Evolutionary conservation across 371 early-diverging fungal species (phyloP).

Genomic region (Apophysomyces trapeziformis): DNA sequence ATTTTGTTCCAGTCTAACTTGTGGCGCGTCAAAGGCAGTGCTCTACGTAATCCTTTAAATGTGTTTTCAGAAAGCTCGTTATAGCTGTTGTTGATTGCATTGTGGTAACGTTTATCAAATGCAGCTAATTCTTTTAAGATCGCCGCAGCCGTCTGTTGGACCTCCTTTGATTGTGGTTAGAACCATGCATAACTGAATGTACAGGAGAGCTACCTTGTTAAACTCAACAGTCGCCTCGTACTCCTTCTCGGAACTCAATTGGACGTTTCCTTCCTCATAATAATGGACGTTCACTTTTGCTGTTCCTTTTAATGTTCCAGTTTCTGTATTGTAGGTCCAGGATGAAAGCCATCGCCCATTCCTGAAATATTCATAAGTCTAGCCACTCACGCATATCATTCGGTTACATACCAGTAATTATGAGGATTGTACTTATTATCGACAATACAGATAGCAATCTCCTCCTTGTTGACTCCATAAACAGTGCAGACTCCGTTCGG

Average conservation of each 20-base stretch:
- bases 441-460: constrained; percentile 74
- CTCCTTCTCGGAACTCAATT: constrained; percentile 80
- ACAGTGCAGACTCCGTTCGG: constrained; percentile 76
- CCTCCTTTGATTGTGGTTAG: constrained; percentile 40
- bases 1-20: constrained; percentile 94
- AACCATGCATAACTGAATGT: not conserved
- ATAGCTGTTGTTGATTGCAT: constrained; percentile 82
- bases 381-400: not conserved
- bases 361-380: constrained; percentile 41
- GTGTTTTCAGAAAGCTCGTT: constrained; percentile 80
- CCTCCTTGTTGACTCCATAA: constrained; percentile 53
- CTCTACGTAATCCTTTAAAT: constrained; percentile 90
- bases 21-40: constrained; percentile 89
- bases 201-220: constrained; percentile 26
- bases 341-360: constrained; percentile 91
- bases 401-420: constrained; percentile 80
- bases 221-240: constrained; percentile 40
- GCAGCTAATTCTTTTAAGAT: constrained; percentile 68
- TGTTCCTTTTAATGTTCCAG: constrained; percentile 69
- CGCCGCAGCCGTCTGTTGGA: constrained; percentile 50
- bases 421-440: constrained; percentile 89
- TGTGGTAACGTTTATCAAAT: constrained; percentile 85
- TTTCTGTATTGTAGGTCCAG: constrained; percentile 70
- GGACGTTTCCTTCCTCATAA: constrained; percentile 98
- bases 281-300: constrained; percentile 90